Evolutionary conservation across 805 yeast genomes (phyloP).

Genomic region (Ogataea sp.): DNA sequence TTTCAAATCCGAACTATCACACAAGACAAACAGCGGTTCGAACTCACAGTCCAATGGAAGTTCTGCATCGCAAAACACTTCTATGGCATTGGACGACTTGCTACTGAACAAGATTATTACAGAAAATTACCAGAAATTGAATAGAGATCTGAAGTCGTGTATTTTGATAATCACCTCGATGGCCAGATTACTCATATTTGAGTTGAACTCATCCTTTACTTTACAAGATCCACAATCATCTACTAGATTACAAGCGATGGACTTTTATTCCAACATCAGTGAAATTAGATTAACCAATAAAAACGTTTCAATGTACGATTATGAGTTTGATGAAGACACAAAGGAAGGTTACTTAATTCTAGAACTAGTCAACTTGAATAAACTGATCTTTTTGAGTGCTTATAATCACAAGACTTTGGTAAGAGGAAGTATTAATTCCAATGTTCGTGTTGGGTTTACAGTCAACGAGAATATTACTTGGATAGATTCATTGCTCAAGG

Average conservation of each 20-base stretch:
- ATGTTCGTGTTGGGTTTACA: constrained; percentile 27
- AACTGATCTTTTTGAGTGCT: constrained; percentile 46
- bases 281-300: constrained; percentile 39
- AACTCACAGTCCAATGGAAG: no score
- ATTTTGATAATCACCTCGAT: constrained; percentile 26
- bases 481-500: constrained; percentile 63
- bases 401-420: constrained; percentile 28
- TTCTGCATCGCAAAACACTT: no score
- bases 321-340: constrained; percentile 58
- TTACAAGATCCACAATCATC: constrained; percentile 23
- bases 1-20: constrained; percentile 24
- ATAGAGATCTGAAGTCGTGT: constrained; percentile 24
- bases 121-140: constrained; percentile 21
- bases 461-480: constrained; percentile 47
- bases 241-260: constrained; percentile 34
- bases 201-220: constrained; percentile 22
- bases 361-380: constrained; percentile 50
- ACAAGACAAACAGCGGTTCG: constrained; percentile 12
- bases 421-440: constrained; percentile 25
- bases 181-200: constrained; percentile 28
- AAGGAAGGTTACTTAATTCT: constrained; percentile 56
- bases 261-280: constrained; percentile 22
- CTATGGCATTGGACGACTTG: constrained; percentile 23
- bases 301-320: constrained; percentile 69
- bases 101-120: constrained; percentile 21